phyloP scores from a whole-genome alignment of 2,329 filamentous ascomycete genomes.

The Tolypocladium ophioglossoides region DNA sequence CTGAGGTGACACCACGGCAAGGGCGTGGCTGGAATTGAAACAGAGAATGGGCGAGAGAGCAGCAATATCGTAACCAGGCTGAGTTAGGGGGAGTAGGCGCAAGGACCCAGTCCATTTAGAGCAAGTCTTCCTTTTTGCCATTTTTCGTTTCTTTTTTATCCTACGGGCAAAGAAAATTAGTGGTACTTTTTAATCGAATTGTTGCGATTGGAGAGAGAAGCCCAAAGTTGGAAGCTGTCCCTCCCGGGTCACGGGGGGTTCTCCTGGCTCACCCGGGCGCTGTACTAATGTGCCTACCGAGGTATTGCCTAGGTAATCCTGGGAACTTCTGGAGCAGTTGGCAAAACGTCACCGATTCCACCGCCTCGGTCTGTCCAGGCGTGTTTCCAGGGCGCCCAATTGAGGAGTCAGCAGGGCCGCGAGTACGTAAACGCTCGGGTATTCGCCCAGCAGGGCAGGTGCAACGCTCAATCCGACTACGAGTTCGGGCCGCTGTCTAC shows the following conservation, averaged over 20 bases:
- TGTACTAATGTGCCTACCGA: too few species aligned
- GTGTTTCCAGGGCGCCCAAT: too few species aligned
- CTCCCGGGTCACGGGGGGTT: too few species aligned
- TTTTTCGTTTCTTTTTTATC: not conserved
- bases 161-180: not conserved
- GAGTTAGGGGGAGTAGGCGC: not conserved
- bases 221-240: not conserved
- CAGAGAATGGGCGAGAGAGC: not conserved
- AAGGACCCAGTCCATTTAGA: not conserved
- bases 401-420: not conserved
- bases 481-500: not conserved
- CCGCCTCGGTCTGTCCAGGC: too few species aligned
- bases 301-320: too few species aligned
- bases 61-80: not conserved
- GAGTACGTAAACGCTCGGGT: not conserved
- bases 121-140: not conserved
- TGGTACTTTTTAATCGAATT: not conserved
- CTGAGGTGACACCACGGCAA: slow-evolving; percentile 4
- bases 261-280: not conserved
- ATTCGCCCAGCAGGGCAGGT: not conserved
- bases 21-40: not conserved
- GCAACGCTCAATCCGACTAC: not conserved
- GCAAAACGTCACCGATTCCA: too few species aligned
- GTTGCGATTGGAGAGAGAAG: not conserved
- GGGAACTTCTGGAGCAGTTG: not conserved